Evolutionary conservation across 1,139 yeast species (phyloP), one percentile per base, ranked within the genome.

Genomic region (Zygosaccharomyces pseudobailii): DNA sequence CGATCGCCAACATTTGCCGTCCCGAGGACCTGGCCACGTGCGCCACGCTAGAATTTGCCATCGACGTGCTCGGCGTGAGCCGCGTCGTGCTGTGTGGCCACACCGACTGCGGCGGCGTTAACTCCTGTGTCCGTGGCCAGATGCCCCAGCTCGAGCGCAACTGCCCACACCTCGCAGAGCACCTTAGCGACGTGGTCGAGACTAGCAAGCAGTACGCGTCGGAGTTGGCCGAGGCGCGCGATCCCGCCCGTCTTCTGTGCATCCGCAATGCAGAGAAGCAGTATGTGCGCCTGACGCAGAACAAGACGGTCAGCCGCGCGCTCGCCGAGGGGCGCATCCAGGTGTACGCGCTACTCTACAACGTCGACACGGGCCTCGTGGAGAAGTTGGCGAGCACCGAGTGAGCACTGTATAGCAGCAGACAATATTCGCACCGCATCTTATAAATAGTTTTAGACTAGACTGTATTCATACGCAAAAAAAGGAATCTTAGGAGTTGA

Each of bases 11-110:
- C 67, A 76, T 88, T 49, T 77, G 90, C 47, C 71, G 75, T 45
- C 75, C 84, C 46, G 80, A 80, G 53, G 97, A 92, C 65, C 72
- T 86, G 43, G 80, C 90, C 43, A 76, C 86, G 28, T 83, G 82
- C 65, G 87, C 96, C 2, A 92, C 89, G 3, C 74, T 92, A 38
- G 97, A 92, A 66, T 88, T 89, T 61, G 96, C 97, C 2, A 80
- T 92, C 53, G 92, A 88, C 59, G 90, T 85, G 19, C 74, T 92
- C 54, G 84, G 87, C 63, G 95, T 94, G 32, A 77, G 76, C 56
- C 88, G 87, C 62, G 82, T 92, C 50, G 77, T 92, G 49, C 87
- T 92, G 7, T 89, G 97, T 68, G 98, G 98, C n/a, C 98, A 92
- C 71, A 87, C 95, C 31, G 96, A 89, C 68, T 92, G 98, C 73